Conservation (phyloP, 768 basidiomycete species). For the Mycena vitilis region DNA sequence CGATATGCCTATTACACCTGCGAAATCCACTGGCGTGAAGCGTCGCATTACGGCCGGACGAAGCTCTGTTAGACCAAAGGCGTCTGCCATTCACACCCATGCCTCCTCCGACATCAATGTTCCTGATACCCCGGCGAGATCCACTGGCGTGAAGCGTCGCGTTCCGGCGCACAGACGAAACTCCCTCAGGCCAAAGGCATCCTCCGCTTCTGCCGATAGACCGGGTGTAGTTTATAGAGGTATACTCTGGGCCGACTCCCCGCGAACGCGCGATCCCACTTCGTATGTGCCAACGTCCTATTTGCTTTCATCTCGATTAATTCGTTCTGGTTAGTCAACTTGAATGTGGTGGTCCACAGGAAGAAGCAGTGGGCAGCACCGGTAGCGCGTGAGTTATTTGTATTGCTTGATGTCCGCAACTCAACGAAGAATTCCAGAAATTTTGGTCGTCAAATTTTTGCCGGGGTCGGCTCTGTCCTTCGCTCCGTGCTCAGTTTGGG, state of each 20-base stretch:
- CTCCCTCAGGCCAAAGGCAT: background rate
- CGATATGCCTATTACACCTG: constrained; percentile 2
- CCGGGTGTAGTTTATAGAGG: background rate
- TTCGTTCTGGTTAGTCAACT: background rate
- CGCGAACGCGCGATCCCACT: background rate
- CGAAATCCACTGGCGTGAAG: constrained; percentile 10
- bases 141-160: constrained; percentile 16
- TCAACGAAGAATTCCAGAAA: background rate
- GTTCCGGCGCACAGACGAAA: background rate
- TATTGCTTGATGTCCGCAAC: background rate
- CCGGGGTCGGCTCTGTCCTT: background rate
- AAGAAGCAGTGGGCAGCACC: background rate
- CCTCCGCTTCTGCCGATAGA: background rate
- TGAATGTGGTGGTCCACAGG: background rate
- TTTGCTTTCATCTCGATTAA: background rate
- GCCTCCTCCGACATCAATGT: background rate
- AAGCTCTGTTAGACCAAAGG: background rate
- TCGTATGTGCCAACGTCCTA: constrained; percentile 4
- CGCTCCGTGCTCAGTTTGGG: background rate
- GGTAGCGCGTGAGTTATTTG: constrained; percentile 8
- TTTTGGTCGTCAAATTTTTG: background rate
- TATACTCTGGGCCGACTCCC: background rate
- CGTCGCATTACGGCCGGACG: background rate
- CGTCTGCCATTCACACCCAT: background rate
- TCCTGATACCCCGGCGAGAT: background rate